Evolutionary conservation across 495 filamentous ascomycete species (phyloP).

Genomic region (Friedmanniomyces endolithicus): DNA sequence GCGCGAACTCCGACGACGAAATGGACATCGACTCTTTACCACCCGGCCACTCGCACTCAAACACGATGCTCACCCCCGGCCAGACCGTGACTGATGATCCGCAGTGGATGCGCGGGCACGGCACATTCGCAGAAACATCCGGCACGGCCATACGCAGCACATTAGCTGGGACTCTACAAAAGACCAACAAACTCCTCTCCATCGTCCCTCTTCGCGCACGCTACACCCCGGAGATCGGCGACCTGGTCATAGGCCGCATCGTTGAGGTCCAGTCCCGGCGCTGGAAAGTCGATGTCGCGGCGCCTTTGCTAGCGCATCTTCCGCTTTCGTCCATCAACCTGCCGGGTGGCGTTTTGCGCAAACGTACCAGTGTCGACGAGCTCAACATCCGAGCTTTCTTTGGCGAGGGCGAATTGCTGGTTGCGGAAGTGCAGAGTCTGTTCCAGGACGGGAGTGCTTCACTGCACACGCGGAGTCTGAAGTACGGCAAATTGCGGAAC

Average conservation of each 20-base stretch:
- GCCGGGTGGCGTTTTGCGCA: constrained; percentile 82
- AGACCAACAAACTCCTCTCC: constrained; percentile 91
- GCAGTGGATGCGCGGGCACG: constrained; percentile 64
- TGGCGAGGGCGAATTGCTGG: constrained; percentile 90
- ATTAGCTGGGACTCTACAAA: constrained; percentile 72
- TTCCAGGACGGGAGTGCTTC: constrained; percentile 69
- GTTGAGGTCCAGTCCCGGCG: constrained; percentile 77
- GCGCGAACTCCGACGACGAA: constrained; percentile 43
- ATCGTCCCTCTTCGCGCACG: constrained; percentile 81
- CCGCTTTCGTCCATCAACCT: constrained; percentile 84
- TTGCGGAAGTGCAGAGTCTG: constrained; percentile 82
- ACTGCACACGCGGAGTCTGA: constrained; percentile 76
- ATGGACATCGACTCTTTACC: constrained; percentile 39
- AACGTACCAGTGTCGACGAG: constrained; percentile 86
- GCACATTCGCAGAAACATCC: constrained; percentile 35
- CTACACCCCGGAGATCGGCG: constrained; percentile 90
- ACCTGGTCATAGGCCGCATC: constrained; percentile 87
- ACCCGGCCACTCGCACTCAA: constrained; percentile 34
- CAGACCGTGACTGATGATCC: constrained; percentile 78
- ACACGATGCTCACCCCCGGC: constrained; percentile 71
- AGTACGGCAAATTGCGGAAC: constrained; percentile 91
- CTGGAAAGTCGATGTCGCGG: constrained; percentile 88
- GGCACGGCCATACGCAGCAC: constrained; percentile 59
- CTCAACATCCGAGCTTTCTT: constrained; percentile 81
- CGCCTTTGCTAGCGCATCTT: constrained; percentile 66